Evolutionary conservation across 176 grass and related monocot species (phyloP).

Genomic region (Dactylis glomerata): DNA sequence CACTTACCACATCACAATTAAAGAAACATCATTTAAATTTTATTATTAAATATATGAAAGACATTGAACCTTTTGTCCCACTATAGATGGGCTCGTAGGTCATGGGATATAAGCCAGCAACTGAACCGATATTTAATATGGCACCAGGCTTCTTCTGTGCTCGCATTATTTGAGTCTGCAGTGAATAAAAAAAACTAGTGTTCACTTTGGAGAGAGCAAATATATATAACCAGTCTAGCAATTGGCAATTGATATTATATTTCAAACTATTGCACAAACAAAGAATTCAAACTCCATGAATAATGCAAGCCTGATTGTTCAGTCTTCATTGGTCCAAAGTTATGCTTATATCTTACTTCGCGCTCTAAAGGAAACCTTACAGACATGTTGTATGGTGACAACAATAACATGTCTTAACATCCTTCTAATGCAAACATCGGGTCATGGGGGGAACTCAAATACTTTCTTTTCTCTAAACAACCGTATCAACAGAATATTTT

Average conservation of each 20-base stretch:
- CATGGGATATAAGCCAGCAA: conserved; percentile 63
- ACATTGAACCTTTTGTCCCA: conserved; percentile 64
- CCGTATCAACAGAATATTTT: background rate
- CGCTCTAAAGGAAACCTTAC: background rate
- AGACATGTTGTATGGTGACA: background rate
- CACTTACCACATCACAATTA: background rate
- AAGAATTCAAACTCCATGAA: conserved; percentile 13
- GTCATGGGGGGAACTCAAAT: background rate
- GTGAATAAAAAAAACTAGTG: background rate
- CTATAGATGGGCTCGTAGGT: conserved; percentile 62
- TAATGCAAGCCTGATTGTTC: background rate
- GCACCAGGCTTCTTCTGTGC: conserved; percentile 63
- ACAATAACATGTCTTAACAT: background rate
- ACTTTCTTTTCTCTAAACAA: conserved; percentile 10
- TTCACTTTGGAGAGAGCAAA: background rate
- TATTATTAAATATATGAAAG: background rate
- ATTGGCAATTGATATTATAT: background rate
- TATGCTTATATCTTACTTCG: background rate
- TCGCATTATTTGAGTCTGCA: conserved; percentile 70
- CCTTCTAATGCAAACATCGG: background rate
- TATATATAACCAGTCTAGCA: background rate
- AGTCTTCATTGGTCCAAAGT: background rate
- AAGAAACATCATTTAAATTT: background rate
- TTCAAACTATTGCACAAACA: background rate
- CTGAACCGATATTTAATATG: conserved; percentile 83